Evolutionary conservation across 352 stramenopile species (phyloP).

Genomic region (Phytophthora macrochlamydospora): DNA sequence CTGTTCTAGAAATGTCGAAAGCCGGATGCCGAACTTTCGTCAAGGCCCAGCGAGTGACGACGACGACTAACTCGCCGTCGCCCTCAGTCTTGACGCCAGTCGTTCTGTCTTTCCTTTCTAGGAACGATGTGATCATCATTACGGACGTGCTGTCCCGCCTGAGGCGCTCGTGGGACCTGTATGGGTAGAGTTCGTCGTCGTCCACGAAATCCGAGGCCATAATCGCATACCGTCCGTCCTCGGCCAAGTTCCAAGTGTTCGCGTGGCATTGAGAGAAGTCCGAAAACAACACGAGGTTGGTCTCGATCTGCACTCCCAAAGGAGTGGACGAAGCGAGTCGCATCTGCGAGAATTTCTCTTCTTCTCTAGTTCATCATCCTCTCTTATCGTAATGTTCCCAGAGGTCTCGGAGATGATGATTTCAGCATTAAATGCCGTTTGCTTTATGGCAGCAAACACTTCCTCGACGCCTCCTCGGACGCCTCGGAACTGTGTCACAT

Average conservation of each 20-base stretch:
- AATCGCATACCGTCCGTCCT: slow-evolving; percentile 41
- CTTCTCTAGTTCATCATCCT: slow-evolving; percentile 66
- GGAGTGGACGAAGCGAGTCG: slow-evolving; percentile 45
- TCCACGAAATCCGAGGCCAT: slow-evolving; percentile 55
- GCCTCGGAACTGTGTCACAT: slow-evolving; percentile 53
- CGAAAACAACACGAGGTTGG: slow-evolving; percentile 50
- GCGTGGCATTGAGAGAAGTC: slow-evolving; percentile 19
- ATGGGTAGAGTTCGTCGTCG: slow-evolving; percentile 55
- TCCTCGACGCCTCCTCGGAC: slow-evolving; percentile 42
- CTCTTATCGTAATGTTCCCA: slow-evolving; percentile 72
- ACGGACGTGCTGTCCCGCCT: slow-evolving; percentile 47
- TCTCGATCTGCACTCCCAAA: slow-evolving; percentile 36
- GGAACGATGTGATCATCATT: slow-evolving; percentile 39
- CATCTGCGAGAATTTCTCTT: slow-evolving; percentile 50
- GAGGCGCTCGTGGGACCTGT: slow-evolving; percentile 48
- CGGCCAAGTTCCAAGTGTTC: slow-evolving; percentile 5
- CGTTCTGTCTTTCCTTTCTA: slow-evolving; percentile 8
- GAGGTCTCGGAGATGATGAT: slow-evolving; percentile 73
- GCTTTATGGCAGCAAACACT: slow-evolving; percentile 53
- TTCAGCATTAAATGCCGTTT: slow-evolving; percentile 64
- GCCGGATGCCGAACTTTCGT: slow-evolving; percentile 25
- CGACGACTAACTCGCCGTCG: slow-evolving; percentile 32
- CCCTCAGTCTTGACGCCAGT: slow-evolving; percentile 1
- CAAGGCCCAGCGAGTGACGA: slow-evolving; percentile 31
- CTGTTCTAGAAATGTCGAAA: slow-evolving; percentile 13